Conservation (phyloP, 768 basidiomycete species). For the Termitomyces sp. region DNA sequence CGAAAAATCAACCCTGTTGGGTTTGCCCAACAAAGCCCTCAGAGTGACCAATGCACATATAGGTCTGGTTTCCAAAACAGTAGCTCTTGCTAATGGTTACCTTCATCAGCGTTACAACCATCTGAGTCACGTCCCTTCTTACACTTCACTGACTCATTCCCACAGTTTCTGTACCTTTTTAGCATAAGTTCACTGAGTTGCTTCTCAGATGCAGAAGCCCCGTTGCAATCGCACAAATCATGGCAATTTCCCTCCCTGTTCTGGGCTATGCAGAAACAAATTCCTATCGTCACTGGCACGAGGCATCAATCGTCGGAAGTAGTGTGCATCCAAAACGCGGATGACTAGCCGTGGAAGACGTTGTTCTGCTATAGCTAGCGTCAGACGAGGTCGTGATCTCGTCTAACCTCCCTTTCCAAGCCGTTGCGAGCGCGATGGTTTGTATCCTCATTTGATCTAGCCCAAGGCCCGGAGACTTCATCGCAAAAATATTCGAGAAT, state of each 20-base stretch:
- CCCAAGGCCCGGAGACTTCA: too few relatives aligned
- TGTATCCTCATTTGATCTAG: too few relatives aligned
- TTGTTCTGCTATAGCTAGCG: neutral
- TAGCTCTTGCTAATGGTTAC: too few relatives aligned
- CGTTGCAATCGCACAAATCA: neutral
- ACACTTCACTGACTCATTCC: neutral
- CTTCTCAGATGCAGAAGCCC: slow-evolving; percentile 1
- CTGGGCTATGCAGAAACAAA: neutral
- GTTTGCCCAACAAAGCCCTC: too few relatives aligned
- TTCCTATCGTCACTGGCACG: neutral
- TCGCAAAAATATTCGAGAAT: too few relatives aligned
- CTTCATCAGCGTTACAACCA: too few relatives aligned
- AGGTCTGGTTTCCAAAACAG: too few relatives aligned
- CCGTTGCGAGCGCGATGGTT: too few relatives aligned
- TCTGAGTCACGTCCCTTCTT: neutral
- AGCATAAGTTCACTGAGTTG: neutral
- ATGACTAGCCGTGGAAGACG: neutral
- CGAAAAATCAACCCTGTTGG: too few relatives aligned
- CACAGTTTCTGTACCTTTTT: neutral
- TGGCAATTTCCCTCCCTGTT: neutral
- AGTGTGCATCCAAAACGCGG: neutral
- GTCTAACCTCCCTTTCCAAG: neutral
- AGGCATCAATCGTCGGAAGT: too few relatives aligned
- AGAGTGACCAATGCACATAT: too few relatives aligned
- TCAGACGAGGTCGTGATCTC: neutral